These are phyloP conservation scores for Rubia tinctorum DNA, from an alignment of 305 asterid genomes.

Conservation along the genomic window DNA sequence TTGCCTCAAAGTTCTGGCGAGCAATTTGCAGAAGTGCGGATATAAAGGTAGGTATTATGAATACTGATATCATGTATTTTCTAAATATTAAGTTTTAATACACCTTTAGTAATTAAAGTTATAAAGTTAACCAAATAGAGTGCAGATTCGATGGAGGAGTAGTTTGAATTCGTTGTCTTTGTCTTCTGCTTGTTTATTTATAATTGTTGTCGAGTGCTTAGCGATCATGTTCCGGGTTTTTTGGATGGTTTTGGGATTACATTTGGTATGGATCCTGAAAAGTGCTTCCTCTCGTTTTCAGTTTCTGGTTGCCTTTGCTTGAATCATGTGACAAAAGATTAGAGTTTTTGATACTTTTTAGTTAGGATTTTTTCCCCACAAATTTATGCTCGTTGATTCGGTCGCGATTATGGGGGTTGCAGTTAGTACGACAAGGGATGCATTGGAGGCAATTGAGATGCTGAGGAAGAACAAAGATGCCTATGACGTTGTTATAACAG, in stretches of 20 bases:
- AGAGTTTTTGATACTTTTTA: no score
- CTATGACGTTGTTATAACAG: conserved; percentile 26
- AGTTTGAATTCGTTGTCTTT: no score
- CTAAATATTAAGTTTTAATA: no score
- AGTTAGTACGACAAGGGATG: conserved; percentile 21
- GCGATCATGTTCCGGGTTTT: no score
- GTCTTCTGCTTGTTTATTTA: no score
- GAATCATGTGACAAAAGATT: no score
- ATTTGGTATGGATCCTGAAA: background rate
- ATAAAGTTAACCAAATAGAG: no score
- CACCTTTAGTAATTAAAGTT: no score
- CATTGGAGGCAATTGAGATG: conserved; percentile 27
- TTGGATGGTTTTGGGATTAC: background rate
- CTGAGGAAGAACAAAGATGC: conserved; percentile 20
- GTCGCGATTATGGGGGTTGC: conserved; percentile 6
- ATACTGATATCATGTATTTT: no score
- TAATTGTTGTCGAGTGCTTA: no score
- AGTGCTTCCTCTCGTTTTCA: background rate
- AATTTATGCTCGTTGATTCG: background rate
- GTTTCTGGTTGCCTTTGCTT: no score
- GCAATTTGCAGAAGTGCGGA: conserved; percentile 20
- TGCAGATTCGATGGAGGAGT: no score
- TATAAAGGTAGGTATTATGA: conserved; percentile 17
- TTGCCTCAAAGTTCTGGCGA: conserved; percentile 12
- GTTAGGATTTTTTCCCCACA: background rate